Evolutionary conservation across 2,329 filamentous ascomycete genomes (phyloP).

Genomic region (Fusarium subglutinans): DNA sequence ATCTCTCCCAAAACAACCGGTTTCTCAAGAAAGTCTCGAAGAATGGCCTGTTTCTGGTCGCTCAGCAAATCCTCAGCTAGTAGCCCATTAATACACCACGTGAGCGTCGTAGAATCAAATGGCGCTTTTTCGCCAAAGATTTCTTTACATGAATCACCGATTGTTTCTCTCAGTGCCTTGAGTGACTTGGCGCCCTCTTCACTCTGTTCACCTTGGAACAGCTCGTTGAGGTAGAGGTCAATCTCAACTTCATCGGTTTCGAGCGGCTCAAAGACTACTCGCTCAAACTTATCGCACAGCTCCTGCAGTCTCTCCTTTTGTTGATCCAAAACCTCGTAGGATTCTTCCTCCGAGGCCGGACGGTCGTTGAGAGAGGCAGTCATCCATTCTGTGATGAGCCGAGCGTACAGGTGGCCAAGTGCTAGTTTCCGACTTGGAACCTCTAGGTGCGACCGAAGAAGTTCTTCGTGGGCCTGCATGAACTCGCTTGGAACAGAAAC

Average conservation of each 20-base stretch:
- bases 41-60: background rate
- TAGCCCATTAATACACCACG: background rate
- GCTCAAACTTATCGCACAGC: background rate
- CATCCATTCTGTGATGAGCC: background rate
- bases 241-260: background rate
- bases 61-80: background rate
- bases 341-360: background rate
- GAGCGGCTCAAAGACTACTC: background rate
- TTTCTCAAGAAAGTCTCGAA: background rate
- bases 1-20: background rate
- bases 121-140: background rate
- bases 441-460: background rate
- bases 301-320: background rate
- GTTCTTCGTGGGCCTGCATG: background rate
- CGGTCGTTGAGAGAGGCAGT: background rate
- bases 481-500: background rate
- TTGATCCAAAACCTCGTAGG: background rate
- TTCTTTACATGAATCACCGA: background rate
- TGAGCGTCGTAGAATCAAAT: background rate
- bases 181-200: background rate
- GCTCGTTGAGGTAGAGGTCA: background rate
- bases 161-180: background rate
- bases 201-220: background rate
- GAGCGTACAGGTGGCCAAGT: background rate
- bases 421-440: background rate